Evolutionary conservation across 2,329 filamentous ascomycete species (phyloP).

Genomic region (Raffaelea arxii): DNA sequence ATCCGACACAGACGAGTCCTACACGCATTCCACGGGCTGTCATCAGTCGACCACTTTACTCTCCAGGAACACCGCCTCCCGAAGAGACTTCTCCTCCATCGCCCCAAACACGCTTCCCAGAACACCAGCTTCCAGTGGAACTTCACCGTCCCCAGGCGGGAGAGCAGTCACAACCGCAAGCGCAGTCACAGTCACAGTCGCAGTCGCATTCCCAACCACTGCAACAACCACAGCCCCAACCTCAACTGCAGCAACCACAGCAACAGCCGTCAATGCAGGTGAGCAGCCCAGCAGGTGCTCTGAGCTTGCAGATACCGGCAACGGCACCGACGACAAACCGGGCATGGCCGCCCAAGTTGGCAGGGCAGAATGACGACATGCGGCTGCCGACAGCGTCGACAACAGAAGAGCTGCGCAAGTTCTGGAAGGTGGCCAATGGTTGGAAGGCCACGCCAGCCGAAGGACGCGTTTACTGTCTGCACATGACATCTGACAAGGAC

Average conservation of each 20-base stretch:
- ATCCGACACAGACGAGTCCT: slow-evolving; percentile 55
- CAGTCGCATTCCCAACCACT: slow-evolving; percentile 15
- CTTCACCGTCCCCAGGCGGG: no score
- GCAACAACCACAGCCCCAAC: slow-evolving; percentile 20
- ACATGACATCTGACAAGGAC: slow-evolving; percentile 44
- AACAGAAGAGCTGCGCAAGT: slow-evolving; percentile 51
- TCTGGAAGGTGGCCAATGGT: slow-evolving; percentile 63
- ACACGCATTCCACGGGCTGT: slow-evolving; percentile 52
- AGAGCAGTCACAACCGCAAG: no score
- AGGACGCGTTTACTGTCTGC: slow-evolving; percentile 49
- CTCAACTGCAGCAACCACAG: slow-evolving; percentile 11
- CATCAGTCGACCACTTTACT: slow-evolving; percentile 57
- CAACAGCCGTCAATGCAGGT: slow-evolving; percentile 1
- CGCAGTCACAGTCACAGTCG: slow-evolving; percentile 4
- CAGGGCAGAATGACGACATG: no score
- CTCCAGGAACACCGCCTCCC: slow-evolving; percentile 21
- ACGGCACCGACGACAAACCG: slow-evolving; percentile 11
- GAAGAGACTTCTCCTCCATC: no score
- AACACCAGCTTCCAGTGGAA: no score
- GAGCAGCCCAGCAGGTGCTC: no score
- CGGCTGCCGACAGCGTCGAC: slow-evolving; percentile 40
- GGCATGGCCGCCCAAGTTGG: no score
- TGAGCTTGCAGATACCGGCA: background rate
- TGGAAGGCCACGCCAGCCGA: slow-evolving; percentile 54
- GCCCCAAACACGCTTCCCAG: no score